Base-by-base conservation (phyloP, 768 basidiomycete genomes). In the Lactifluus volemus region DNA sequence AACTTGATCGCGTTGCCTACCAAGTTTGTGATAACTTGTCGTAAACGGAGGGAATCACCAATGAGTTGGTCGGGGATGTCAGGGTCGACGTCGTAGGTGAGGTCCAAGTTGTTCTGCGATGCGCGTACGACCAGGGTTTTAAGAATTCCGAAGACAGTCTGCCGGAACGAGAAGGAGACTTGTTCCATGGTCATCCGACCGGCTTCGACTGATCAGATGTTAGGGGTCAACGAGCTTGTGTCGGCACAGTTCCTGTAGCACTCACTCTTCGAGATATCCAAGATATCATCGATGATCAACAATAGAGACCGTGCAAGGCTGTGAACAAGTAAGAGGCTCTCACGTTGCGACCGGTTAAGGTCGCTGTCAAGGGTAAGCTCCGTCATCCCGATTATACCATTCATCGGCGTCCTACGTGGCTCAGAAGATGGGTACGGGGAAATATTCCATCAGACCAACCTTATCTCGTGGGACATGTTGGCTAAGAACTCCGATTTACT, bases 301-400 rank as follows among this genome's bases (percentile, higher is more conserved):
- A 99, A 77, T 61, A 99, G 78, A 11, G 91, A 94, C 59, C 92
- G 83, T 1, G 97, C 97, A 71, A 99, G 78, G 63, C 88, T 93
- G 71, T 98, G 95, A 8, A 99, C 97, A 39, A 98, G 84, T 68
- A 97, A 79, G 71, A 99, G 77, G 72, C 94, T 97, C 77, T 98
- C 97, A 63, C 96, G 78, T 73, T 98, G 97, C 42, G 90, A 89
- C 65, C 96, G 76, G 63, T 94, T 97, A 66, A 99, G 75, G 71
- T 99, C 97, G 48, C 89, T 93, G 70, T 99, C 97, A 21, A 99
- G 84, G 10, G 97, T 98, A 59, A 99, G 76, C 73, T 96, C 94
- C 29, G 96, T 99, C 94, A 99, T 94, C n/a, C 96, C 96, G 67
- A 99, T 98, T 73, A 99, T 99, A 70, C 97, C 96, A 70, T 98